A percentile compares a stretch with the other conserved stretches of the same genome.
Conservation (phyloP, 352 stramenopile genomes). For the Globisporangium solare region DNA sequence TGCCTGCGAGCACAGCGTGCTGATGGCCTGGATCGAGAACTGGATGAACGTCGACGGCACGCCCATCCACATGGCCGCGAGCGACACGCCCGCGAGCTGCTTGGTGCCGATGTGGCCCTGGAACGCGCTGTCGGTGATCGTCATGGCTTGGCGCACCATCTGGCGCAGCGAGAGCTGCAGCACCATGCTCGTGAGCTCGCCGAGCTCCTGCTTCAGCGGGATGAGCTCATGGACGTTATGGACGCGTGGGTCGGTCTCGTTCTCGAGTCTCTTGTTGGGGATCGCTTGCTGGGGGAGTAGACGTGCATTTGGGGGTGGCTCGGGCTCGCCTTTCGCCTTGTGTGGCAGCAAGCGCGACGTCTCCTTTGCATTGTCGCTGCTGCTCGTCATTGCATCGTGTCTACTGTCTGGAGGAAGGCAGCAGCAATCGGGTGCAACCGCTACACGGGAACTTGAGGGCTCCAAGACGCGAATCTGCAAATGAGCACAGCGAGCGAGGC, state of each 20-base stretch:
- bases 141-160: constrained; percentile 66
- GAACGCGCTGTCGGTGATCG: constrained; percentile 72
- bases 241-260: not conserved
- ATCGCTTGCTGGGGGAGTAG: not conserved
- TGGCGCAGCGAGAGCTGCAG: constrained; percentile 70
- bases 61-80: constrained; percentile 65
- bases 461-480: too few relatives aligned
- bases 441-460: too few relatives aligned
- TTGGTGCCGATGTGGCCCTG: constrained; percentile 63
- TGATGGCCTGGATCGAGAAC: constrained; percentile 53
- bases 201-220: constrained; percentile 36
- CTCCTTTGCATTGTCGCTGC: not conserved
- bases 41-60: constrained; percentile 61
- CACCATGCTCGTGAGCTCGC: constrained; percentile 59
- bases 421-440: too few relatives aligned
- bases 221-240: constrained; percentile 5
- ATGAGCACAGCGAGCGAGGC: too few relatives aligned
- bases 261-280: not conserved
- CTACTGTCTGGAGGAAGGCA: too few relatives aligned
- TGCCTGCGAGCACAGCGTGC: constrained; percentile 71
- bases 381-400: not conserved
- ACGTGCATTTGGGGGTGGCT: not conserved
- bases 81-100: constrained; percentile 60
- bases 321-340: not conserved
- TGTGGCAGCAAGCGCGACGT: constrained; percentile 4